Conservation (phyloP, 495 filamentous ascomycete species). For the Parathielavia appendiculata region DNA sequence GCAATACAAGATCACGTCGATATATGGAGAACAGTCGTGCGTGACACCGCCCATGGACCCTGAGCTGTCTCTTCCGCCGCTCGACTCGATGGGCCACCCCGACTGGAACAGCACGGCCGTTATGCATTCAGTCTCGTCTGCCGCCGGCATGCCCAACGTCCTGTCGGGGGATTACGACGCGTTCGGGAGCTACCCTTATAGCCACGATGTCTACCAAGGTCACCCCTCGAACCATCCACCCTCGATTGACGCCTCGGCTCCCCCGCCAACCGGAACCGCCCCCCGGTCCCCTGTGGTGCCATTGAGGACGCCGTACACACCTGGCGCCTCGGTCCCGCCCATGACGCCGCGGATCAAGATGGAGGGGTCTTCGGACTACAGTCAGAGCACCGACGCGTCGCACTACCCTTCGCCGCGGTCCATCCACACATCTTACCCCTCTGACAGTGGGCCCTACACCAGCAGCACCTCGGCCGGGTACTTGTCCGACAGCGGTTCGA, state of each 20-base stretch:
- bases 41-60: conserved; percentile 37
- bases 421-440: conserved; percentile 37
- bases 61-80: conserved; percentile 38
- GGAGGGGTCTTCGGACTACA: conserved; percentile 42
- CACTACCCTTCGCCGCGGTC: conserved; percentile 47
- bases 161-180: conserved; percentile 50
- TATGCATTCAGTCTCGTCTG: conserved; percentile 38
- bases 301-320: conserved; percentile 35
- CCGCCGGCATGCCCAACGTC: conserved; percentile 43
- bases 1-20: conserved; percentile 43
- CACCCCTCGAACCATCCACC: conserved; percentile 42
- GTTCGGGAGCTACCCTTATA: conserved; percentile 46
- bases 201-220: conserved; percentile 46
- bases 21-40: conserved; percentile 42
- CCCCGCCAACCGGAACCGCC: conserved; percentile 37
- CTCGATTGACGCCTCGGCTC: conserved; percentile 39
- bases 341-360: conserved; percentile 49
- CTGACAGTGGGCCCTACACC: conserved; percentile 36
- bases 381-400: conserved; percentile 37
- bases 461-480: conserved; percentile 39
- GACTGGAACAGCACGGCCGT: conserved; percentile 38
- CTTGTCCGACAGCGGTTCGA: conserved; percentile 43
- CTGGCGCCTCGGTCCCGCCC: conserved; percentile 33
- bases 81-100: conserved; percentile 41
- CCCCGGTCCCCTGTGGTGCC: conserved; percentile 41